Percentiles rank a stretch among this genome's conserved stretches.
phyloP scores from a whole-genome alignment of 2,329 filamentous ascomycete species.

The Hymenoscyphus fraxineus region DNA sequence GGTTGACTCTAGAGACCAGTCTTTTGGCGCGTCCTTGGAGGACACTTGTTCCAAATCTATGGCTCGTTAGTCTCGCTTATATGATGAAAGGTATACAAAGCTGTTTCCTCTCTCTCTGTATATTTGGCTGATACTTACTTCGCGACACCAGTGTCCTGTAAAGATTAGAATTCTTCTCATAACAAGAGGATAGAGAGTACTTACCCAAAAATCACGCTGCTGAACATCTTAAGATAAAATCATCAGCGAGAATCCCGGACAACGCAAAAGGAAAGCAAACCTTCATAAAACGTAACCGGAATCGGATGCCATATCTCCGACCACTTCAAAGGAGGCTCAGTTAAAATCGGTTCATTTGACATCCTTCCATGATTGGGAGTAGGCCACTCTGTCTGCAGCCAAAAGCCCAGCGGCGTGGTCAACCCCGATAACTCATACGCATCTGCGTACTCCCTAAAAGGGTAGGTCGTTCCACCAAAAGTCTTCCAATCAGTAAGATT shows the following conservation, averaged over 20 bases:
- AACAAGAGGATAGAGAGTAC: not conserved
- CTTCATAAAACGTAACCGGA: constrained; percentile 20
- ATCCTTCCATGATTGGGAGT: not conserved
- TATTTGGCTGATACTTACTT: too few species aligned
- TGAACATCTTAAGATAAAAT: not conserved
- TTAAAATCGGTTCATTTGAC: not conserved
- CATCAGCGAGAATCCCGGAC: not conserved
- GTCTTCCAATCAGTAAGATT: constrained; percentile 7
- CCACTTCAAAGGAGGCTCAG: not conserved
- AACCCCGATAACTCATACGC: not conserved
- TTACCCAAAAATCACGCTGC: not conserved
- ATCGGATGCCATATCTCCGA: not conserved
- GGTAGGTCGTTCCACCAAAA: constrained; percentile 2
- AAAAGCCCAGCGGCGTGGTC: not conserved
- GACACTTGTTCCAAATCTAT: too few species aligned
- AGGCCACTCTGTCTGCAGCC: not conserved
- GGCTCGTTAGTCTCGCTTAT: too few species aligned
- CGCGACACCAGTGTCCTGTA: too few species aligned
- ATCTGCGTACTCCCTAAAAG: not conserved
- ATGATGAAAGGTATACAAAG: too few species aligned
- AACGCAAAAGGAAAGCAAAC: not conserved
- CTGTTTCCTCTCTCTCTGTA: too few species aligned
- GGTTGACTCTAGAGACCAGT: too few species aligned
- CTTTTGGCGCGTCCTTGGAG: too few species aligned
- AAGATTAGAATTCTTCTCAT: too few species aligned